phyloP scores from a whole-genome alignment of 306 rosid genomes.

The Rosa multiflora region DNA sequence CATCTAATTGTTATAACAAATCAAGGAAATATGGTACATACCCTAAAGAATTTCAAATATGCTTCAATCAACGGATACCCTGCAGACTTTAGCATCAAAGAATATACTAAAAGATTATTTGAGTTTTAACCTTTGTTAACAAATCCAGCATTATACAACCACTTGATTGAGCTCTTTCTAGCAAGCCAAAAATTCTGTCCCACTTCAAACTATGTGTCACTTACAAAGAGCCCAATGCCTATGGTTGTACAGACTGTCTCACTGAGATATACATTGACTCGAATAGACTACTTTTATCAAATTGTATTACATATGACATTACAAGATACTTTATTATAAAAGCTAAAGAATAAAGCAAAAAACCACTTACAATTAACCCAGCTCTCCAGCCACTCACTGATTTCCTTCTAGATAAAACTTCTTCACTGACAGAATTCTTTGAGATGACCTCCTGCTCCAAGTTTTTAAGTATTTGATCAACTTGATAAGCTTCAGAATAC shows the following conservation, averaged over 20 bases:
- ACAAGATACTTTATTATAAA: background rate
- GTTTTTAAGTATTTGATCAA: slow-evolving; percentile 65
- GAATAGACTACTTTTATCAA: background rate
- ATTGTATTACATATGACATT: background rate
- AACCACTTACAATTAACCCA: slow-evolving; percentile 83
- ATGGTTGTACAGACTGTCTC: background rate
- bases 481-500: slow-evolving; percentile 79
- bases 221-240: background rate
- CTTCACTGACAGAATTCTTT: slow-evolving; percentile 53
- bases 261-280: background rate
- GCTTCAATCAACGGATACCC: background rate
- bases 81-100: background rate
- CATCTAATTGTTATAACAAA: slow-evolving; percentile 23
- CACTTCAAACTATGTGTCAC: slow-evolving; percentile 8
- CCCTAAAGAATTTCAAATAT: background rate
- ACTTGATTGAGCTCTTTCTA: background rate
- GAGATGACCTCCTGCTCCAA: slow-evolving; percentile 61
- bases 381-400: slow-evolving; percentile 58
- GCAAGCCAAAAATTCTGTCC: background rate
- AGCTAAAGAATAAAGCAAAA: slow-evolving; percentile 2
- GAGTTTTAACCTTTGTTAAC: background rate
- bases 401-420: slow-evolving; percentile 56
- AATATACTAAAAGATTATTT: background rate
- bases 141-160: background rate
- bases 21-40: background rate